Percentiles rank a stretch among this genome's conserved stretches.
phyloP scores from a whole-genome alignment of 176 grass and related monocot species.

The Melocanna baccifera region DNA sequence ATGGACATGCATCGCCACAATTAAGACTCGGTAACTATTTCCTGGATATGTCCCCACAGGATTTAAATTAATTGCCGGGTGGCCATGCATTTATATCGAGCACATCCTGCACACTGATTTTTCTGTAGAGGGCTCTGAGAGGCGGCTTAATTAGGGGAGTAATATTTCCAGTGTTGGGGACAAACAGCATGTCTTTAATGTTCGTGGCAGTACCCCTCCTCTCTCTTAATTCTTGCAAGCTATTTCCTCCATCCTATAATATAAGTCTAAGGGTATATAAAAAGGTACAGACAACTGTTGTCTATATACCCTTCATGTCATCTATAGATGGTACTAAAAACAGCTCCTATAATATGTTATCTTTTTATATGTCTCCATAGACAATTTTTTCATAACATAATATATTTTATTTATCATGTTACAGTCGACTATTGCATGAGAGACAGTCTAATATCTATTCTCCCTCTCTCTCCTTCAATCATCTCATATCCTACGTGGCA shows the following conservation, averaged over 20 bases:
- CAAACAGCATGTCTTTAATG: conserved; percentile 26
- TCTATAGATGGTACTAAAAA: too few species aligned
- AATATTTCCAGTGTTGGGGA: conserved; percentile 16
- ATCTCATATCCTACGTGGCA: too few species aligned
- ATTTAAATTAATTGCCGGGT: background rate
- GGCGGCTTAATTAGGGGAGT: conserved; percentile 7
- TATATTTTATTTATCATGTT: too few species aligned
- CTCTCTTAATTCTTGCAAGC: conserved; percentile 2
- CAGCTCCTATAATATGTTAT: too few species aligned
- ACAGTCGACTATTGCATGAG: too few species aligned
- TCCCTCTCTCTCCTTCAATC: too few species aligned
- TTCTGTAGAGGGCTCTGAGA: conserved; percentile 4
- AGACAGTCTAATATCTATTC: too few species aligned
- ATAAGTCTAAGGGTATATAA: too few species aligned
- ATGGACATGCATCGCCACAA: background rate
- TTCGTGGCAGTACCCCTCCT: background rate
- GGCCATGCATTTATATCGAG: conserved; percentile 11
- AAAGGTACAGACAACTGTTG: too few species aligned
- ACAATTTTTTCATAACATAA: too few species aligned
- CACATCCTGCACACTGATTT: background rate
- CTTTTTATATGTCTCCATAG: too few species aligned
- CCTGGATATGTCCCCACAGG: background rate
- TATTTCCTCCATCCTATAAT: background rate
- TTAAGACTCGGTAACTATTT: background rate
- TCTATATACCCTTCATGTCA: too few species aligned